Conservation (phyloP, 2,329 filamentous ascomycete species). For the Lasiodiplodia sp. region DNA sequence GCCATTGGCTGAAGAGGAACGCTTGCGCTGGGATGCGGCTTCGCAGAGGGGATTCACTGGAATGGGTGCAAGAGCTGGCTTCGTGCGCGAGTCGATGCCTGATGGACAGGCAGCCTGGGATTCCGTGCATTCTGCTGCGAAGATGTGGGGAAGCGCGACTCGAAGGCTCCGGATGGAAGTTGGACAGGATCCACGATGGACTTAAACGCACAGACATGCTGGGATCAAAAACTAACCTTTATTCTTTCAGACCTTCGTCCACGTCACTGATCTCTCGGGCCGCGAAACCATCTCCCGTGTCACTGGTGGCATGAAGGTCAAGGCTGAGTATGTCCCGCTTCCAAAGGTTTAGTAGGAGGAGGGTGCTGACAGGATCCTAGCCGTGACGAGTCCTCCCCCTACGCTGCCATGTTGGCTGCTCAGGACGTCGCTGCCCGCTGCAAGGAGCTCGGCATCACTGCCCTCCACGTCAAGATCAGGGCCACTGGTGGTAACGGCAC, state of each 20-base stretch:
- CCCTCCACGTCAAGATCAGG: conserved; percentile 99
- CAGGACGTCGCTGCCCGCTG: conserved; percentile 90
- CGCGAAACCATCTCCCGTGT: conserved; percentile 99
- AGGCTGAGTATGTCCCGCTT: conserved; percentile 67
- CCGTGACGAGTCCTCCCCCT: conserved; percentile 99
- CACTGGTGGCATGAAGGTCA: conserved; percentile 99
- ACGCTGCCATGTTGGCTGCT: conserved; percentile 99
- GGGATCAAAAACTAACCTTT: not conserved
- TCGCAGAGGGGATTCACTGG: not conserved
- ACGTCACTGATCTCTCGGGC: conserved; percentile 98
- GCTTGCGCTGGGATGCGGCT: not conserved
- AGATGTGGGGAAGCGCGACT: not conserved
- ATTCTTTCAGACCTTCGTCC: conserved; percentile 68
- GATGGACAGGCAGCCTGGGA: not conserved
- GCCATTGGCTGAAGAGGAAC: not conserved
- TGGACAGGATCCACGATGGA: not conserved
- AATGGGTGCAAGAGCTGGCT: not conserved
- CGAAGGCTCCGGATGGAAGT: not conserved
- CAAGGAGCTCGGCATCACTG: conserved; percentile 86
- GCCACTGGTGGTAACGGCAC: conserved; percentile 99
- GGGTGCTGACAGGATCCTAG: not conserved
- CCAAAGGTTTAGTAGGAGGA: not conserved
- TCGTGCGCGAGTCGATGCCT: not conserved
- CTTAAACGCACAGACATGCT: not conserved
- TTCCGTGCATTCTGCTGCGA: not conserved